These are phyloP conservation scores for Rhynchosporium graminicola DNA, from an alignment of 2,329 filamentous ascomycete genomes.

Conservation along the genomic window DNA sequence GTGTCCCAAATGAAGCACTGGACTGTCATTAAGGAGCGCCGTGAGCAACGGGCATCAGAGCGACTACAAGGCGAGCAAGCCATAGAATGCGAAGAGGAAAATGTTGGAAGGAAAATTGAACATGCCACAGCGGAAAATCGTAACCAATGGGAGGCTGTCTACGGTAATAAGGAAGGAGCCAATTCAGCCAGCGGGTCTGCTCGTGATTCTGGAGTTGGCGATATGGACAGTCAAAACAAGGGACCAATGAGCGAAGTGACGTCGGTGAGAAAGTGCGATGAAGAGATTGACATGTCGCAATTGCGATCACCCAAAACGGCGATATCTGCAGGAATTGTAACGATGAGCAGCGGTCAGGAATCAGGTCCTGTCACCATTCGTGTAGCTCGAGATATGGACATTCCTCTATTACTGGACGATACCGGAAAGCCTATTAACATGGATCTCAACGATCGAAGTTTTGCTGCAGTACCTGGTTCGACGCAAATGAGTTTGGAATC, in stretches of 20 bases:
- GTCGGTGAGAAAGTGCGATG: slow-evolving; percentile 44
- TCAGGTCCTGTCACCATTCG: slow-evolving; percentile 31
- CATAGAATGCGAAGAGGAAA: slow-evolving; percentile 66
- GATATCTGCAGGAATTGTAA: slow-evolving; percentile 46
- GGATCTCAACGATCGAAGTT: slow-evolving; percentile 53
- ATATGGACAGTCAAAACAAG: slow-evolving; percentile 51
- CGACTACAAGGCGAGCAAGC: slow-evolving; percentile 53
- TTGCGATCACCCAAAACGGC: slow-evolving; percentile 40
- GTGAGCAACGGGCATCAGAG: slow-evolving; percentile 54
- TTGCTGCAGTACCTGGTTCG: slow-evolving; percentile 19
- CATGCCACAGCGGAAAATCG: slow-evolving; percentile 61
- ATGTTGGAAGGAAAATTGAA: slow-evolving; percentile 67
- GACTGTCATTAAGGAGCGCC: slow-evolving; percentile 71
- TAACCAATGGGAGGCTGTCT: slow-evolving; percentile 73
- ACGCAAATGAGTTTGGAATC: slow-evolving; percentile 38
- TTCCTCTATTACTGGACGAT: slow-evolving; percentile 27
- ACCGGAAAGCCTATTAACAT: slow-evolving; percentile 52
- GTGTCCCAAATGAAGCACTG: slow-evolving; percentile 85
- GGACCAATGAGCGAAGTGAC: slow-evolving; percentile 31
- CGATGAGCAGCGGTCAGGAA: slow-evolving; percentile 45
- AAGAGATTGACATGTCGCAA: slow-evolving; percentile 58
- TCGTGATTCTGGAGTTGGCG: slow-evolving; percentile 41
- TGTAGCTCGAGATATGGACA: slow-evolving; percentile 30
- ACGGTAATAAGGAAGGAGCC: slow-evolving; percentile 59
- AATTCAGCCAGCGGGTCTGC: slow-evolving; percentile 32